Evolutionary conservation across 2,329 filamentous ascomycete genomes (phyloP).

Genomic region (Truncatella angustata): DNA sequence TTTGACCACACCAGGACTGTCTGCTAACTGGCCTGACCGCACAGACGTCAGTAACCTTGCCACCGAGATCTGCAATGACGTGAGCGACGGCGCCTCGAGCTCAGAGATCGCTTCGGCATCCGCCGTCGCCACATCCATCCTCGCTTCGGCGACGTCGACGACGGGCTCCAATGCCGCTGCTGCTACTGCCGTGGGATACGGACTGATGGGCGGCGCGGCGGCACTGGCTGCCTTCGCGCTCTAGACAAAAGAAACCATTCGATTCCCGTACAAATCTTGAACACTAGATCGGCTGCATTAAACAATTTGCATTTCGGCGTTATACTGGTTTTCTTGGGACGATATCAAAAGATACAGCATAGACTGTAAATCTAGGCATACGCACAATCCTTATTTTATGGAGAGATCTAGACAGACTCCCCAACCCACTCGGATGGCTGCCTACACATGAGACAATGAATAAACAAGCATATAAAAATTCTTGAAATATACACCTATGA

Average conservation of each 20-base stretch:
- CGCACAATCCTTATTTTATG: neutral
- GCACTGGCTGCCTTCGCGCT: slow-evolving; percentile 24
- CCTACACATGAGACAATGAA: neutral
- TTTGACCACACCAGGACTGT: neutral
- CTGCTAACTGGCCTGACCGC: neutral
- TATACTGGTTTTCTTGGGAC: neutral
- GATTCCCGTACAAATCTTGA: no score
- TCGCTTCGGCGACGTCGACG: slow-evolving; percentile 17
- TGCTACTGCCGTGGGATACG: slow-evolving; percentile 24
- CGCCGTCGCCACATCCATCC: slow-evolving; percentile 23
- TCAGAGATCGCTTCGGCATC: slow-evolving; percentile 29
- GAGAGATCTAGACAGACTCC: neutral
- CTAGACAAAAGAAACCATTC: slow-evolving; percentile 13
- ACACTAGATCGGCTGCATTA: neutral
- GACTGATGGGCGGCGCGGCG: slow-evolving; percentile 23
- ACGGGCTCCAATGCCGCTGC: slow-evolving; percentile 18
- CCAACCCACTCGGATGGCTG: neutral
- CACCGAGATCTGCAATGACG: slow-evolving; percentile 24
- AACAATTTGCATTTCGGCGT: neutral
- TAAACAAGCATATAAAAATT: no score
- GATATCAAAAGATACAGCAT: neutral
- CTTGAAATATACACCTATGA: no score
- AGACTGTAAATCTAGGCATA: neutral
- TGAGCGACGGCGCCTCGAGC: slow-evolving; percentile 19
- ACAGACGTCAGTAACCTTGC: slow-evolving; percentile 21